These are phyloP conservation scores for Massarina eburnea DNA, from an alignment of 2,329 filamentous ascomycete species.

Conservation along the genomic window DNA sequence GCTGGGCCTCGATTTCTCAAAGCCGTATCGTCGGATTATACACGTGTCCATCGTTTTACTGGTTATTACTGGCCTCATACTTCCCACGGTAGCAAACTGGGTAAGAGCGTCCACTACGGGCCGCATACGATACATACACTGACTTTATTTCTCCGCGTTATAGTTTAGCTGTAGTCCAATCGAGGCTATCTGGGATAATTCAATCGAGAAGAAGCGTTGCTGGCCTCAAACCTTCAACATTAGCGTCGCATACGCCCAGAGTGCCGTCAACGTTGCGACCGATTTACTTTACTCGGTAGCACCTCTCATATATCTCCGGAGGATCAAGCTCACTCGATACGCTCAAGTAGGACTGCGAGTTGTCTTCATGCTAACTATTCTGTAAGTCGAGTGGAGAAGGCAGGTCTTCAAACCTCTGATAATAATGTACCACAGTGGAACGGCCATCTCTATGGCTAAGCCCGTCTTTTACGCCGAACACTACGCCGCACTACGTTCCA, in stretches of 20 bases:
- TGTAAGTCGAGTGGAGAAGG: constrained; percentile 5
- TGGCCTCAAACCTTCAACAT: constrained; percentile 2
- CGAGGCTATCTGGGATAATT: constrained; percentile 3
- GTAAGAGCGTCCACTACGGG: too few relatives aligned
- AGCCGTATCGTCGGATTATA: constrained; percentile 1
- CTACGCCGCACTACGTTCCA: not conserved
- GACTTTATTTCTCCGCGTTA: too few relatives aligned
- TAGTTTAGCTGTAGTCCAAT: constrained; percentile 2
- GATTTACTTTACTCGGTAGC: constrained; percentile 7
- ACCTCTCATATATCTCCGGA: constrained; percentile 5
- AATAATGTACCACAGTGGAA: not conserved
- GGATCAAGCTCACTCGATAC: not conserved
- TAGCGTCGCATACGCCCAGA: constrained; percentile 2
- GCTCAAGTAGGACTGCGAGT: constrained; percentile 5
- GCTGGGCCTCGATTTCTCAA: constrained; percentile 8
- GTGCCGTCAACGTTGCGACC: constrained; percentile 2
- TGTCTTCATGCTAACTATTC: constrained; percentile 4
- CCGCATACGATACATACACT: too few relatives aligned
- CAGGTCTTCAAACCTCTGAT: not conserved
- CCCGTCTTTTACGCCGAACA: not conserved
- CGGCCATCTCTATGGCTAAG: constrained; percentile 6
- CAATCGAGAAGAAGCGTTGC: constrained; percentile 1
- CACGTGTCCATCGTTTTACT: not conserved
- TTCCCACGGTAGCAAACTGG: constrained; percentile 4
- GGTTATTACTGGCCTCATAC: constrained; percentile 2